Evolutionary conservation across 306 rosid species (phyloP).

Genomic region (Spatholobus suberectus): DNA sequence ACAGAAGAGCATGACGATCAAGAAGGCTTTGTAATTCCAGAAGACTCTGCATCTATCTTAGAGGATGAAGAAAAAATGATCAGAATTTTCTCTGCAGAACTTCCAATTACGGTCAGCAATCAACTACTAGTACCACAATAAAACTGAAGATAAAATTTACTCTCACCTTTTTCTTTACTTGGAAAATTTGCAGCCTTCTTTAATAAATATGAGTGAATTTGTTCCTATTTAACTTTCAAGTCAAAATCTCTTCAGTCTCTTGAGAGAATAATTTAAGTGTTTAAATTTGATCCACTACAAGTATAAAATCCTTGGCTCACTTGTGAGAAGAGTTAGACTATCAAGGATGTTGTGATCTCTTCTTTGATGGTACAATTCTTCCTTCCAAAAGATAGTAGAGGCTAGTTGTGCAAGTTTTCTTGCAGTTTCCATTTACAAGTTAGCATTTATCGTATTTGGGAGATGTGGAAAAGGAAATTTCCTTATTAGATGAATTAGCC

Average conservation of each 20-base stretch:
- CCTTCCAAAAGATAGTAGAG: neutral
- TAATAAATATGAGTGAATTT: too few relatives aligned
- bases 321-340: too few relatives aligned
- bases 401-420: neutral
- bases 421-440: neutral
- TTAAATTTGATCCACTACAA: too few relatives aligned
- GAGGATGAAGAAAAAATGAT: slow-evolving; percentile 67
- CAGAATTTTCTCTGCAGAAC: slow-evolving; percentile 63
- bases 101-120: slow-evolving; percentile 63
- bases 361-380: too few relatives aligned
- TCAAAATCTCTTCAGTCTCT: too few relatives aligned
- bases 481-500: neutral
- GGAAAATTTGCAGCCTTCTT: too few relatives aligned
- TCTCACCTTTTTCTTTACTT: too few relatives aligned
- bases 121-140: neutral
- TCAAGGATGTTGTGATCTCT: too few relatives aligned
- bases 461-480: neutral
- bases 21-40: slow-evolving; percentile 57
- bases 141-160: neutral
- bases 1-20: slow-evolving; percentile 66
- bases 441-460: neutral
- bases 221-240: too few relatives aligned
- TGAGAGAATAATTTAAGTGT: too few relatives aligned
- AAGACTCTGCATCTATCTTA: slow-evolving; percentile 51
- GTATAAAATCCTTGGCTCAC: too few relatives aligned